A percentile compares a stretch with the other conserved stretches of the same genome.
These are phyloP conservation scores for Hymenoscyphus repandus DNA, from an alignment of 2,329 filamentous ascomycete species.

Conservation along the genomic window DNA sequence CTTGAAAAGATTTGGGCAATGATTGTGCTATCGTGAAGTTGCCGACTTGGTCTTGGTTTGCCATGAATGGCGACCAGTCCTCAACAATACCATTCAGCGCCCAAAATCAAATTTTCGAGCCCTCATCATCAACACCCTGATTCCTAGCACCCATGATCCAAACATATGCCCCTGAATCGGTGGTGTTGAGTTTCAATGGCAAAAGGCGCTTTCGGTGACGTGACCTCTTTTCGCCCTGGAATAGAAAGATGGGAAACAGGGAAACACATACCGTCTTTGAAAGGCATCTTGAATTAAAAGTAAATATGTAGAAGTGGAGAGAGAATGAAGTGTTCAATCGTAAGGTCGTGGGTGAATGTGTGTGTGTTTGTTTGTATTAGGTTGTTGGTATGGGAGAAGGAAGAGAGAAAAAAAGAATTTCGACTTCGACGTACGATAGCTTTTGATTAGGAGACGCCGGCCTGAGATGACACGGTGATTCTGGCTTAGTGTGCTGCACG, in stretches of 20 bases:
- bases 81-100: neutral
- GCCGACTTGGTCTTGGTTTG: neutral
- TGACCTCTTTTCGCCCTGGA: slow-evolving; percentile 11
- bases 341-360: slow-evolving; percentile 1
- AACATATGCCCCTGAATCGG: neutral
- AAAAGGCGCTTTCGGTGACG: slow-evolving; percentile 14
- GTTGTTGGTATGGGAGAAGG: slow-evolving; percentile 3
- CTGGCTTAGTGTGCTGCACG: slow-evolving; percentile 6
- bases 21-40: slow-evolving; percentile 6
- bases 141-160: neutral
- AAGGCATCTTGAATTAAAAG: slow-evolving; percentile 35
- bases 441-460: neutral
- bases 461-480: slow-evolving; percentile 7
- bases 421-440: neutral
- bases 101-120: neutral
- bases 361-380: slow-evolving; percentile 11
- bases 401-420: slow-evolving; percentile 9
- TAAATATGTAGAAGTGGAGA: neutral
- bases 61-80: slow-evolving; percentile 3
- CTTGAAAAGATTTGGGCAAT: neutral
- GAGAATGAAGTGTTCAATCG: slow-evolving; percentile 9
- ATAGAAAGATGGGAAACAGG: slow-evolving; percentile 4
- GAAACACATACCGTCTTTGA: slow-evolving; percentile 35
- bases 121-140: neutral
- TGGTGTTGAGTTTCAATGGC: slow-evolving; percentile 8